Base-by-base conservation (phyloP, 2,329 filamentous ascomycete genomes). In the Fusarium acutatum region DNA sequence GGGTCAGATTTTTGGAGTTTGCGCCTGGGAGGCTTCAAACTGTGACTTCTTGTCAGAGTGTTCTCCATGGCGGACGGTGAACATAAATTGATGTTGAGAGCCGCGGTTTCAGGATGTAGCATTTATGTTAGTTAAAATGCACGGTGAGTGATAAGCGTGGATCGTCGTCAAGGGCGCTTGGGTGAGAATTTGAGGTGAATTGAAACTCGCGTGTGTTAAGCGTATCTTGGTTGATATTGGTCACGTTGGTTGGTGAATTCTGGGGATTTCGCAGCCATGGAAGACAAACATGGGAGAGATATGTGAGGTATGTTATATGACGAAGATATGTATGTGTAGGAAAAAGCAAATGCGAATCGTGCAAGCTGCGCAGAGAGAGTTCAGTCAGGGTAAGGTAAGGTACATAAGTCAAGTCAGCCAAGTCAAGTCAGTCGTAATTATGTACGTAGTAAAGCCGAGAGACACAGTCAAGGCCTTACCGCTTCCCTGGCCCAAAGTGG, bases 1-100 rank as follows among this genome's bases (percentile, higher is more conserved):
- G 79, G 70, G 50, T 78, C 78, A n/a, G 71, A 75, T 63, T 79
- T 82, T 44, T 79, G 79, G 22, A 82, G 75, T 64, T 76, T 82
- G 64, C 77, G 75, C 58, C 77, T 73, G 28, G 71, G 63, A 15
- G 79, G 79, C 44, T 78, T 80, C 53, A 78, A 57, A 44, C 68
- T 76, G 14, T 74, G 70, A 37, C 63, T 72, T 50, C 61, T 66
- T 49, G 63, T 43, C 53, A 63, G 64, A 20, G 62, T 35, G 35
- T 38, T 69, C 40, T 71, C 71, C 59, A 67, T 71, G 63, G 52
- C 49, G 57, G 52, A 59, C 35, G n/a, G 60, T 46, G 40, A 57
- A 52, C 35, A 68, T 61, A 40, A 37, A 68, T 61, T 28, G 24
- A n/a, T 60, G 57, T 71, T 38, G 56, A 30, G 57, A 57, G 57